Percentiles rank a stretch among this genome's conserved stretches.
These are phyloP conservation scores for Phlyctochytrium bullatum DNA, from an alignment of 192 early-diverging fungal species.

Conservation along the genomic window DNA sequence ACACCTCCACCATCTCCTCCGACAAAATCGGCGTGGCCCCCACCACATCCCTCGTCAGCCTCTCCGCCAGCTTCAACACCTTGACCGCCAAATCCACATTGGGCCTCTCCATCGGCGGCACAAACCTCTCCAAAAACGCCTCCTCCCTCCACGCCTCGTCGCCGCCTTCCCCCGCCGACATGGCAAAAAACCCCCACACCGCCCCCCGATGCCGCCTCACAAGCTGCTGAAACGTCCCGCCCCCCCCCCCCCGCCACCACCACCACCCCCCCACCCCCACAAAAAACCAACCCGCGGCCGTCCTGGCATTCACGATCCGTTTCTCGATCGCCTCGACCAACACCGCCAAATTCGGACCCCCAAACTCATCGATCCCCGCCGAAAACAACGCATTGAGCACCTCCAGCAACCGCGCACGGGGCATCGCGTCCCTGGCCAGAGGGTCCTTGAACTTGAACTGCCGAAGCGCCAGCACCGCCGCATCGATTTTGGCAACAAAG, in stretches of 20 bases:
- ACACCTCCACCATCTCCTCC: constrained; percentile 4
- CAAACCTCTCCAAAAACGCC: not conserved
- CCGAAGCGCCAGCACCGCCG: too few relatives aligned
- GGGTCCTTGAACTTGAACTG: too few relatives aligned
- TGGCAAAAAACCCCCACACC: not conserved
- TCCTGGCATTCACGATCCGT: too few relatives aligned
- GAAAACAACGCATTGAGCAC: constrained; percentile 21
- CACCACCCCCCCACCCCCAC: not conserved
- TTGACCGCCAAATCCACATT: not conserved
- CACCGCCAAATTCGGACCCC: too few relatives aligned
- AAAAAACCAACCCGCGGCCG: not conserved
- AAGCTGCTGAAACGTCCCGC: not conserved
- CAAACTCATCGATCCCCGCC: constrained; percentile 17
- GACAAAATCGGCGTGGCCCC: not conserved
- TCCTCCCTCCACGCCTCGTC: not conserved
- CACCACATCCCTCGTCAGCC: constrained; percentile 6
- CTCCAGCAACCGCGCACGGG: too few relatives aligned
- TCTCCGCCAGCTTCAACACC: not conserved
- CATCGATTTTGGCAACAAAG: too few relatives aligned
- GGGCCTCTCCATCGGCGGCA: not conserved
- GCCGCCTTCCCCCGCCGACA: not conserved
- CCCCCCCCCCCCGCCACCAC: constrained; percentile 17
- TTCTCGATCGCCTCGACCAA: too few relatives aligned
- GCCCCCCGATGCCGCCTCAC: not conserved
- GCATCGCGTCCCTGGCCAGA: too few relatives aligned